Base-by-base conservation (phyloP, 2,329 filamentous ascomycete species). In the Colletotrichum siamense region DNA sequence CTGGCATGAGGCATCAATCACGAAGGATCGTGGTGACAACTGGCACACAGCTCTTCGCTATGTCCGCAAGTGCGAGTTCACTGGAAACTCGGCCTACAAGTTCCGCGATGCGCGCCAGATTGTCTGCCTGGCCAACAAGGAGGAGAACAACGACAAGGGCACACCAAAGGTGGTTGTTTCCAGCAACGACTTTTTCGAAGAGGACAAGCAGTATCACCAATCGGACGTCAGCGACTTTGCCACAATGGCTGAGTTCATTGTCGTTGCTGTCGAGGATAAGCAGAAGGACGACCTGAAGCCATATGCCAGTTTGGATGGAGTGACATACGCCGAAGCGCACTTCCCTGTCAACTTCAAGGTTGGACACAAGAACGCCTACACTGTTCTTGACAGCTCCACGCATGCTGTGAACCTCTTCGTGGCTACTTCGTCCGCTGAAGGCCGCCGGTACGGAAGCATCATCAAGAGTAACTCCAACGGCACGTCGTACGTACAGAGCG, bases 401-500 rank as follows among this genome's bases (percentile, higher is more conserved):
- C 96, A 99, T 84, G 95, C 97, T 2, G 91, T 99, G 75, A 99
- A 99, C 86, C 87, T 99, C 74, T 98, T 99, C 82, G 96, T 99
- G 63, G 96, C 94, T 1, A 95, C 95, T 55, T 94, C 94, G 80
- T 90, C 90, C 55, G 87, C 88, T 5, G 83, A 88, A 67, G 93
- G 92, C 22, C 91, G 91, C 67, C 91, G 94, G 76, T 96, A 95
- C 80, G 97, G 97, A 49, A 94, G 94, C 28, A 95, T 99, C 80
- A 92, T 99, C 85, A 99, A 99, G 91, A 98, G 96, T 82, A 99
- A 99, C 87, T 98, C 96, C 81, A 99, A 99, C 82, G 97, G 97
- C 70, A 99, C 97, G 1, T 97, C 95, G 2, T 99, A 98, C 81
- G 95, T 98, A 15, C 88, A 98, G 78, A 98, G 95, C 84, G 89